Evolutionary conservation across 192 early-diverging fungal species (phyloP), one percentile per base, ranked within the genome.

Genomic region (Coemansia sp.): DNA sequence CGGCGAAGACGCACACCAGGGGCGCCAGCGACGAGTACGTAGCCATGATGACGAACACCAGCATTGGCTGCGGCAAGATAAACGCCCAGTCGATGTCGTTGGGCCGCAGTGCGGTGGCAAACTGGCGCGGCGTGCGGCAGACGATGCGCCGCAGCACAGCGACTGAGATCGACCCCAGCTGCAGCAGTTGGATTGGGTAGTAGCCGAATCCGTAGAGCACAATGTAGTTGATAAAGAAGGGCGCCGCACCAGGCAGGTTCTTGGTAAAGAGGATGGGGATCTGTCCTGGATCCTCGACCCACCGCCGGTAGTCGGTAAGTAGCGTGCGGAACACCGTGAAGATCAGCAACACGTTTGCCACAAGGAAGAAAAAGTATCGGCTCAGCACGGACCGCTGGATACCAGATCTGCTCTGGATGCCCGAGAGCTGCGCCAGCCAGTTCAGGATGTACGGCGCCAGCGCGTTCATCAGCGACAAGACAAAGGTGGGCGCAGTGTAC

Each of bases 211-310:
- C 89, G 65, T 89, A 86, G 32, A 93, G 70, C 23, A 93, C 86
- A 38, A 89, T 74, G 61, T 87, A 90, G 64, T 92, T 89, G 68
- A 92, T 83, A 74, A 92, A 93, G 70, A 92, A 91, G 23, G 90
- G 92, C 29, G 91, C 85, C 7, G 88, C 86, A 6, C 84, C 79
- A 3, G 90, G 88, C 42, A 93, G 68, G 0, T 75, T 87, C 4
- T 72, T 85, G n/a, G 92, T 90, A 46, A 93, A 74, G 20, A 88
- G 71, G 25, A 83, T 75, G 17, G 89, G 78, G 10, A 92, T 83
- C 32, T 86, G 74, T 8, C 82, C 84, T 7, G 89, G 85, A 61
- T 91, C 85, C 52, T 89, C 85, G n/a, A 89, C 69, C 46, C 92
- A 87, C 33, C 90, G 87, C 25, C 79, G 75, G 35, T 90, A 65